phyloP scores from a whole-genome alignment of 768 basidiomycete genomes.

The Lactarius evosmus region DNA sequence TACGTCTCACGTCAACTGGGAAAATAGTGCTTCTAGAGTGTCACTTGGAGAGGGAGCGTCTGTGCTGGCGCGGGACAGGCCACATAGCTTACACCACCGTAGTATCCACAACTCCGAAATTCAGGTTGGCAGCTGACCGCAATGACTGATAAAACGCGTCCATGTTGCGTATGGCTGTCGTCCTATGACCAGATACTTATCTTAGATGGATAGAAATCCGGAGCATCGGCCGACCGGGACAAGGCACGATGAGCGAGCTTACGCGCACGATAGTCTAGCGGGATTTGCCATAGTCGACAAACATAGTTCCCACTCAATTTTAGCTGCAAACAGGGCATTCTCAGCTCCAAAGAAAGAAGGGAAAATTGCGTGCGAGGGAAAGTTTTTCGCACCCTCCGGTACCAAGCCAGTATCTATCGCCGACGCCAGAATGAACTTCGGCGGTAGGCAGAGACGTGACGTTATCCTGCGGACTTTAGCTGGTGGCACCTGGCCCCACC shows the following conservation, averaged over 20 bases:
- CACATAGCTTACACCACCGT: neutral
- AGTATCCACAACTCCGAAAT: neutral
- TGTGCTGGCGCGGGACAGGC: neutral
- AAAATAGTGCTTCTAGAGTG: slow-evolving; percentile 9
- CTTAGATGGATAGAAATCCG: neutral
- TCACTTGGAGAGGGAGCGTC: neutral
- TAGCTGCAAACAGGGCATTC: neutral
- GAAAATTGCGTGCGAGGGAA: neutral
- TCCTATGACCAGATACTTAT: neutral
- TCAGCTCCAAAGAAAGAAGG: neutral
- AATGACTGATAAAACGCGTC: neutral
- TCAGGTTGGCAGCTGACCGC: neutral
- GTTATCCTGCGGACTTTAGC: neutral
- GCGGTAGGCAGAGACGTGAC: neutral
- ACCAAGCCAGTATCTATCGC: neutral
- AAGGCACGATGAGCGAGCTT: neutral
- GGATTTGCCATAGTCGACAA: neutral
- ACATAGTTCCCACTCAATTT: neutral
- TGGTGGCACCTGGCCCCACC: neutral
- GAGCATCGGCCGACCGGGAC: too few species aligned
- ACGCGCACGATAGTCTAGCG: neutral
- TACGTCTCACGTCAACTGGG: slow-evolving; percentile 15
- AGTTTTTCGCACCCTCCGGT: neutral
- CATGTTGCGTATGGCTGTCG: neutral
- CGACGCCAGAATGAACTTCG: neutral